These are phyloP conservation scores for Tolypocladium cylindrosporum DNA, from an alignment of 2,329 filamentous ascomycete genomes.

Conservation along the genomic window DNA sequence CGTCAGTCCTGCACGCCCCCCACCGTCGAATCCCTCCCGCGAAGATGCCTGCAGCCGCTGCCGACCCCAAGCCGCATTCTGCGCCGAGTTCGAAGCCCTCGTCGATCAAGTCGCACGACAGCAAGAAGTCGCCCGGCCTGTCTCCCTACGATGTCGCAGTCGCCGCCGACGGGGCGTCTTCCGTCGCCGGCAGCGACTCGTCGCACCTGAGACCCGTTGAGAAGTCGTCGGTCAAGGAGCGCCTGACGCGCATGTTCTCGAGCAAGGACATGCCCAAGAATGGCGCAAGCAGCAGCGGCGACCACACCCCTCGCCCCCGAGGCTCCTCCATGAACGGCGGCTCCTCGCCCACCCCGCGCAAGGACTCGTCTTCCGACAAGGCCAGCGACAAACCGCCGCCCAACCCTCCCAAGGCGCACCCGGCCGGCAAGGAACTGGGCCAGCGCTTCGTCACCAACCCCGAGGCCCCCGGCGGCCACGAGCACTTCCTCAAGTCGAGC, in stretches of 20 bases:
- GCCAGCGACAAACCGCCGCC: slow-evolving; percentile 11
- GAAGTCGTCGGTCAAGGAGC: slow-evolving; percentile 53
- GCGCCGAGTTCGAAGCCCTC: slow-evolving; percentile 37
- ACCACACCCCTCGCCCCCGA: slow-evolving; percentile 22
- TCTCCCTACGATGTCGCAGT: slow-evolving; percentile 28
- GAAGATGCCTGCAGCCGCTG: slow-evolving; percentile 22
- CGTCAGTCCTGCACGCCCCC: neutral
- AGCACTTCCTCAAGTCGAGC: slow-evolving; percentile 80
- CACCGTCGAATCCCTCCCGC: neutral
- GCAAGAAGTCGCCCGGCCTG: slow-evolving; percentile 28
- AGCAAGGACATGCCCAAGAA: slow-evolving; percentile 37
- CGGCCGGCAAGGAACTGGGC: slow-evolving; percentile 23
- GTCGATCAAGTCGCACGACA: slow-evolving; percentile 38
- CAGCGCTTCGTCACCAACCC: slow-evolving; percentile 42
- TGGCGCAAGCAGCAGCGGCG: slow-evolving; percentile 21
- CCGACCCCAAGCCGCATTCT: slow-evolving; percentile 27
- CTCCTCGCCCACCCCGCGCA: slow-evolving; percentile 28
- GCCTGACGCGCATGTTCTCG: slow-evolving; percentile 56
- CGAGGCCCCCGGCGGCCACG: slow-evolving; percentile 59
- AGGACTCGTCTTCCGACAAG: slow-evolving; percentile 27
- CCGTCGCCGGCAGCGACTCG: slow-evolving; percentile 10
- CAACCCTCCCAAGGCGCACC: slow-evolving; percentile 16
- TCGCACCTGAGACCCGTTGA: slow-evolving; percentile 28
- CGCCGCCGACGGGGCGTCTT: slow-evolving; percentile 16
- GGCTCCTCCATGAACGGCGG: slow-evolving; percentile 23